phyloP scores from a whole-genome alignment of 2,329 filamentous ascomycete genomes.

The Sclerotinia nivalis region DNA sequence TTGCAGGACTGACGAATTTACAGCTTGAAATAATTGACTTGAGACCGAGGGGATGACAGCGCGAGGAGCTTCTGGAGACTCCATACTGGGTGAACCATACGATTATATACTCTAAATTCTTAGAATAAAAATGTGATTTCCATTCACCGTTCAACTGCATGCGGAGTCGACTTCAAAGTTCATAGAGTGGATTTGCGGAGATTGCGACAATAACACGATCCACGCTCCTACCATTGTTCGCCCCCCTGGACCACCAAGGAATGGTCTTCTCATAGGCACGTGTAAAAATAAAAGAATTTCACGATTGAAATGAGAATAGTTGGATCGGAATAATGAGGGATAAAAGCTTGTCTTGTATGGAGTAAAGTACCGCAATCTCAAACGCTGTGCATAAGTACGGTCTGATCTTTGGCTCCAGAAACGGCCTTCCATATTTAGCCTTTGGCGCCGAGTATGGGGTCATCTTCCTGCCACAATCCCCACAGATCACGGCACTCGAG shows the following conservation, averaged over 20 bases:
- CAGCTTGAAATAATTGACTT: neutral
- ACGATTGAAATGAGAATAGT: neutral
- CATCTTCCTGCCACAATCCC: neutral
- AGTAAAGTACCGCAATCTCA: neutral
- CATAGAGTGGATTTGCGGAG: neutral
- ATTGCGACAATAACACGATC: neutral
- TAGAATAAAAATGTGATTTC: neutral
- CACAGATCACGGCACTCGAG: neutral
- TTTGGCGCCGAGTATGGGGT: neutral
- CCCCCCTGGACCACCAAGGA: neutral
- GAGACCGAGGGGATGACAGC: neutral
- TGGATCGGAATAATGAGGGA: neutral
- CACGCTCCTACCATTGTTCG: neutral
- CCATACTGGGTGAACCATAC: neutral
- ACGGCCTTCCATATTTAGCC: neutral
- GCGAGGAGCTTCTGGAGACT: neutral
- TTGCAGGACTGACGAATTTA: neutral
- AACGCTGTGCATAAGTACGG: neutral
- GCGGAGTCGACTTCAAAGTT: neutral
- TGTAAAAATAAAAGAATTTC: neutral
- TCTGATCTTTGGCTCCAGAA: too few species aligned
- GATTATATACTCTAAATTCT: constrained; percentile 6
- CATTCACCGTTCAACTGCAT: neutral
- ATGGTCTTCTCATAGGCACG: neutral
- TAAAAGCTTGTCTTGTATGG: neutral